These are phyloP conservation scores for Imleria badia DNA, from an alignment of 768 basidiomycete genomes.

Conservation along the genomic window DNA sequence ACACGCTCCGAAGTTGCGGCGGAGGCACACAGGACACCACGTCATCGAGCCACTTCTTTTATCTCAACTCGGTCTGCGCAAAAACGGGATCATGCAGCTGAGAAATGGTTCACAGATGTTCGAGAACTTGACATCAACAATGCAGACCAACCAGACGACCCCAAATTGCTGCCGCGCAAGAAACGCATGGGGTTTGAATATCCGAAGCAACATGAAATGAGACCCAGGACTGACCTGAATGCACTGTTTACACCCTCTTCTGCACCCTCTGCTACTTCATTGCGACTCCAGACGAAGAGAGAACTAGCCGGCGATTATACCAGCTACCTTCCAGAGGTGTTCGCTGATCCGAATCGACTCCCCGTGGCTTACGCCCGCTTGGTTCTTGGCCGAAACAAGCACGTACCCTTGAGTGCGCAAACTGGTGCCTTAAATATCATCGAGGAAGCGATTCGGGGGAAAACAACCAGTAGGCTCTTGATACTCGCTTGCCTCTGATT, in stretches of 20 bases:
- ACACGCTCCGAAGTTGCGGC: background rate
- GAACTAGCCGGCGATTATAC: conserved; percentile 55
- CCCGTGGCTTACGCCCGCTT: conserved; percentile 44
- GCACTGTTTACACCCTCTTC: conserved; percentile 16
- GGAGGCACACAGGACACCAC: background rate
- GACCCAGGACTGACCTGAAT: conserved; percentile 22
- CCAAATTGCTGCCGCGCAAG: background rate
- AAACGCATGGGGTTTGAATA: background rate
- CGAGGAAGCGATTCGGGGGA: conserved; percentile 12
- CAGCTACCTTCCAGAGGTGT: conserved; percentile 37
- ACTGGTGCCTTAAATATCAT: conserved; percentile 42
- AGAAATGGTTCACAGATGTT: conserved; percentile 25
- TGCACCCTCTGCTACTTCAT: background rate
- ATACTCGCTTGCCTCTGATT: background rate
- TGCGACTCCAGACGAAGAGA: conserved; percentile 28
- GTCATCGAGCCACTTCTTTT: conserved; percentile 18
- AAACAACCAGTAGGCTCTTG: background rate
- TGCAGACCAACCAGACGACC: background rate
- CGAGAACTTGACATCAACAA: conserved; percentile 18
- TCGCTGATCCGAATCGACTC: conserved; percentile 31
- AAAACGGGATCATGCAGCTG: conserved; percentile 20
- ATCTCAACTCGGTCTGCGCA: conserved; percentile 22
- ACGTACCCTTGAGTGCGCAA: conserved; percentile 41
- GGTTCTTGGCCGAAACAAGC: conserved; percentile 42
- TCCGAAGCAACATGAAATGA: conserved; percentile 19